phyloP scores from a whole-genome alignment of 2,329 filamentous ascomycete genomes.

The Diaporthe australafricana region DNA sequence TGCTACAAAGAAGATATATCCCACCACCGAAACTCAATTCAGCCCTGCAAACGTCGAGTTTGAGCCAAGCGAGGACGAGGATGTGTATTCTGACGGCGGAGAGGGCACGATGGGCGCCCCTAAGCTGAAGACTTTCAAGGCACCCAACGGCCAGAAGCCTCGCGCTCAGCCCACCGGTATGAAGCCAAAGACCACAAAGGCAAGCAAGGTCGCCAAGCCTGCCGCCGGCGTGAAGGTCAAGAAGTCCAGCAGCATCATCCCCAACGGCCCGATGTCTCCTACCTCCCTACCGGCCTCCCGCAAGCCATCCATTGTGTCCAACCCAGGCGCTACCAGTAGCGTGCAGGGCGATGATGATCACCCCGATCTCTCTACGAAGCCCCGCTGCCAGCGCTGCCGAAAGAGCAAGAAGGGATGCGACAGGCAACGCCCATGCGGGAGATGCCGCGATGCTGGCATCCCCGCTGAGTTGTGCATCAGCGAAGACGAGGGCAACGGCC shows the following conservation, averaged over 20 bases:
- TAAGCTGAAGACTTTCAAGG: constrained; percentile 54
- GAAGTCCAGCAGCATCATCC: constrained; percentile 54
- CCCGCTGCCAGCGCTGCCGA: constrained; percentile 95
- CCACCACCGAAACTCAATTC: constrained; percentile 65
- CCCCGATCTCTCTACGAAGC: constrained; percentile 93
- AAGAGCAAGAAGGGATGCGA: constrained; percentile 99
- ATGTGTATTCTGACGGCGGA: constrained; percentile 61
- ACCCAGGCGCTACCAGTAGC: constrained; percentile 53
- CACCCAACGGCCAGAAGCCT: constrained; percentile 51
- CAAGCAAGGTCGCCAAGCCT: constrained; percentile 52
- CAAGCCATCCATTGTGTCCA: constrained; percentile 79
- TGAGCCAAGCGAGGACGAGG: constrained; percentile 69
- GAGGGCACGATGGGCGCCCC: constrained; percentile 52
- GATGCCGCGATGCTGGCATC: constrained; percentile 96
- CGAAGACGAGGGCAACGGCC: constrained; percentile 96
- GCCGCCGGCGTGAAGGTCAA: constrained; percentile 59
- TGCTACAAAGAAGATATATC: constrained; percentile 59
- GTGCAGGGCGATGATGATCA: constrained; percentile 86
- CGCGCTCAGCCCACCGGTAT: constrained; percentile 49
- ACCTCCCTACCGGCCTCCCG: constrained; percentile 78
- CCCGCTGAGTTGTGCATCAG: constrained; percentile 94
- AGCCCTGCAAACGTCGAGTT: constrained; percentile 53
- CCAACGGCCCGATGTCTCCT: constrained; percentile 67
- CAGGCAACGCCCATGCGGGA: constrained; percentile 91
- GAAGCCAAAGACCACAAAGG: constrained; percentile 55